phyloP scores from a whole-genome alignment of 441 rosid species.

The Syzygium syzygioides region DNA sequence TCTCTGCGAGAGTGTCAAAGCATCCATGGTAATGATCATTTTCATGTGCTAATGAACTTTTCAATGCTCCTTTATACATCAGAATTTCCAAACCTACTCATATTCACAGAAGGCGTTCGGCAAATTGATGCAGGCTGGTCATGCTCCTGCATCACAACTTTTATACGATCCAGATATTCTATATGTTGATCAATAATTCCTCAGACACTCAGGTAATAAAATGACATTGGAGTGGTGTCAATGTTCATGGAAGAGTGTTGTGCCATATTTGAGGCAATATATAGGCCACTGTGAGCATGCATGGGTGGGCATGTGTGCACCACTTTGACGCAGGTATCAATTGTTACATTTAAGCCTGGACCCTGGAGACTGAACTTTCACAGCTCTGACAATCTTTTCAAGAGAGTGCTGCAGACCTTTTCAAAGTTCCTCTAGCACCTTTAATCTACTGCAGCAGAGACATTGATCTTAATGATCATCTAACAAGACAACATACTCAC shows the following conservation, averaged over 20 bases:
- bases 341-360: background rate
- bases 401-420: background rate
- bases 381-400: background rate
- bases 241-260: background rate
- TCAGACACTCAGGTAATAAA: background rate
- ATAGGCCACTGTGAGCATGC: background rate
- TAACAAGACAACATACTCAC: background rate
- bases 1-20: background rate
- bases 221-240: background rate
- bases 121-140: background rate
- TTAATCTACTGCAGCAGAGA: background rate
- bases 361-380: background rate
- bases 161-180: background rate
- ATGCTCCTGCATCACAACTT: background rate
- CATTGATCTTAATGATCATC: background rate
- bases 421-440: background rate
- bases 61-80: background rate
- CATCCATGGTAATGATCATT: background rate
- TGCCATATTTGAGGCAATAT: background rate
- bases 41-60: background rate
- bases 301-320: background rate
- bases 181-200: background rate
- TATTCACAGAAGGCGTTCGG: background rate
- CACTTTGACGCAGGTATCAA: background rate
- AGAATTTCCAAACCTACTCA: background rate